Base-by-base conservation (phyloP, 148 eudicot species). In the Persicaria maculosa region DNA sequence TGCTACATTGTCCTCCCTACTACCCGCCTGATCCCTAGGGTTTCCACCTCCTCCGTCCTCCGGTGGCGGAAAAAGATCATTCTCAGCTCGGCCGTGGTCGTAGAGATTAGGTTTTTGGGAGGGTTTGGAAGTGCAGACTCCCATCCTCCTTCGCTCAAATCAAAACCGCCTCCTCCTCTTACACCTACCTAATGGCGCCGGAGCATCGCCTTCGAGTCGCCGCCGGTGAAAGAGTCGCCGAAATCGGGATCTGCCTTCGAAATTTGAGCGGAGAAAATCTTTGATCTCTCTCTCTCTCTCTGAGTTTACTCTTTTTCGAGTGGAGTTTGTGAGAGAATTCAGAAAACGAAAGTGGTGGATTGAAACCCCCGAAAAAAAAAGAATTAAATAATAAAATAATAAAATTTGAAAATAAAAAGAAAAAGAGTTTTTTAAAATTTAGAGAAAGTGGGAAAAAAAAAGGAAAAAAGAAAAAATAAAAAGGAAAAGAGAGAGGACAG, bases 81-180 rank as follows among this genome's bases (percentile, higher is more conserved):
- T 4, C 4, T 40, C 11, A 48, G 61, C 10, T 45, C 53, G 59
- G 4, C 20, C n/a, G 8, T 44, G 64, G 47, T 53, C 72, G 25
- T 78, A 73, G 62, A 44, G 53, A 67, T 65, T 72, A 67, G 77
- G 77, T 47, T 73, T 78, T 7, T 79, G 77, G 22, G 80, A 68
- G 69, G 89, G 80, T 74, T 78, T 86, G 44, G 92, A 88, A 73
- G 80, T 84, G 71, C 89, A 88, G 71, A 50, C 76, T 40, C 92
- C 92, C 92, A 88, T 88, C 52, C 57, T 61, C 61, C 62, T 52
- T 20, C 8, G 67, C 14, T 47, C 53, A 71, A 19, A 71, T 48
- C 73, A 69, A 45, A 47, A 10, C 50, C 50, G 20, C 50, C 50
- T 45, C 50, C 72, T 44, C 72, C 71, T 58, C 64, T 12, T 25